Base-by-base conservation (phyloP, 768 basidiomycete genomes). In the Mycena filopes region DNA sequence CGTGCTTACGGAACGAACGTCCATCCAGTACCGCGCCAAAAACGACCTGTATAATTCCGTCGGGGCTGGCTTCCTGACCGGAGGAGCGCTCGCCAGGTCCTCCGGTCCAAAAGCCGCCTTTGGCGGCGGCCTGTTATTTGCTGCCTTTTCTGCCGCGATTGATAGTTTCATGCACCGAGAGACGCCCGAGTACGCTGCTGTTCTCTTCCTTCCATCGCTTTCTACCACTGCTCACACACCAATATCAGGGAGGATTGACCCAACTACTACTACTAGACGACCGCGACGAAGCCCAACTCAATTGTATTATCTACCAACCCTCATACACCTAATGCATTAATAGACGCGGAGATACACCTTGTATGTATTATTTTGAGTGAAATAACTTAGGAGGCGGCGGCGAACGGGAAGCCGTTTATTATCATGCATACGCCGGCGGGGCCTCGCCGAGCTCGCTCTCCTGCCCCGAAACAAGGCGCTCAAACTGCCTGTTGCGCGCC, bases 1-100 rank as follows among this genome's bases (percentile, higher is more conserved):
- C 31, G 26, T 28, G 51, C 56, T 54, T 63, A 29, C 53, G 31
- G 33, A 10, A 55, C 28, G 31, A 47, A n/a, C n/a, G n/a, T n/a
- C n/a, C n/a, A 47, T 33, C 20, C 65, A 98, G 96, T 99, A 98
- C 78, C 95, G 97, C 47, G 96, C 95, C 11, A 95, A 90, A 79
- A 96, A 98, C 73, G 97, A 99, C 76, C 93, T 98, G 70, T 90
- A 89, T 60, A 99, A 99, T 75, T 92, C 95, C 12, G 86, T 95
- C 20, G 86, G 89, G 15, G 91, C 93, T 8, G 97, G 97, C 1
- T 95, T 97, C 75, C 75, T 96, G 5, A 87, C 95, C 4, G 97
- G 97, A 29, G 95, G 92, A 40, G 82, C 98, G 21, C 87, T 98
- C 4, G 96, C 96, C 12, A 86, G 94, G 41, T 89, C 93, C 73